These are phyloP conservation scores for Phlebopus sp. DNA, from an alignment of 1,284 basidiomycete species.

Conservation along the genomic window DNA sequence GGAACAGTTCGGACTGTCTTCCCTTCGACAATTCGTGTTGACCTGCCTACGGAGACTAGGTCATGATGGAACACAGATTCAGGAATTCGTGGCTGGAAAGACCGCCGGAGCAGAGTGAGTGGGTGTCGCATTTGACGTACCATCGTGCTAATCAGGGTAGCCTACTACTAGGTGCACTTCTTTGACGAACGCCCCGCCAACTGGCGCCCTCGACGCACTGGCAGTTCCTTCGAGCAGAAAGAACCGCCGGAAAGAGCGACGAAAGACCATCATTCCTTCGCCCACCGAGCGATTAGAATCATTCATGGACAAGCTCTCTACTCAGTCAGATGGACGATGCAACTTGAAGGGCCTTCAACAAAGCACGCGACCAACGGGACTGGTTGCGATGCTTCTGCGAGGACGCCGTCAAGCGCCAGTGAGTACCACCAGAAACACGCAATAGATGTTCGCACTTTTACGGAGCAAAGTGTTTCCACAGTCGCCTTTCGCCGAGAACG, in stretches of 20 bases:
- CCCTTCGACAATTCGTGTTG: no score
- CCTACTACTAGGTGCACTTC: slow-evolving; percentile 50
- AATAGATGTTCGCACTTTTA: slow-evolving; percentile 55
- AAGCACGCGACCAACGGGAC: no score
- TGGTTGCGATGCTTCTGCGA: no score
- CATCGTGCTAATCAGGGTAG: slow-evolving; percentile 35
- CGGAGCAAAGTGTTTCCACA: slow-evolving; percentile 65
- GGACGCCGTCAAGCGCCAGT: no score
- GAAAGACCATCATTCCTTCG: slow-evolving; percentile 24
- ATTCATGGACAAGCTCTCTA: slow-evolving; percentile 73
- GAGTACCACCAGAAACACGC: no score
- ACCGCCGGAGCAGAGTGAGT: slow-evolving; percentile 75
- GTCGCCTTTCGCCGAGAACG: slow-evolving; percentile 53
- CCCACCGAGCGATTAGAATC: no score
- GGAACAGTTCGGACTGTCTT: no score
- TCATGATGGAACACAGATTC: slow-evolving; percentile 48
- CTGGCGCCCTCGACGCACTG: no score
- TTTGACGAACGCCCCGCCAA: slow-evolving; percentile 24
- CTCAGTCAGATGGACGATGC: slow-evolving; percentile 39
- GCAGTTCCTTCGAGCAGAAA: slow-evolving; percentile 16
- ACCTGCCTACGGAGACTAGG: no score
- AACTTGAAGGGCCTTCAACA: no score
- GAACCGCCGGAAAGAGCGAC: slow-evolving; percentile 38
- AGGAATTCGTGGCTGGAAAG: slow-evolving; percentile 53
- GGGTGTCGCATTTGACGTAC: slow-evolving; percentile 27